These are phyloP conservation scores for Euptelea pleiosperma DNA, from an alignment of 164 flowering plant genomes.

Conservation along the genomic window DNA sequence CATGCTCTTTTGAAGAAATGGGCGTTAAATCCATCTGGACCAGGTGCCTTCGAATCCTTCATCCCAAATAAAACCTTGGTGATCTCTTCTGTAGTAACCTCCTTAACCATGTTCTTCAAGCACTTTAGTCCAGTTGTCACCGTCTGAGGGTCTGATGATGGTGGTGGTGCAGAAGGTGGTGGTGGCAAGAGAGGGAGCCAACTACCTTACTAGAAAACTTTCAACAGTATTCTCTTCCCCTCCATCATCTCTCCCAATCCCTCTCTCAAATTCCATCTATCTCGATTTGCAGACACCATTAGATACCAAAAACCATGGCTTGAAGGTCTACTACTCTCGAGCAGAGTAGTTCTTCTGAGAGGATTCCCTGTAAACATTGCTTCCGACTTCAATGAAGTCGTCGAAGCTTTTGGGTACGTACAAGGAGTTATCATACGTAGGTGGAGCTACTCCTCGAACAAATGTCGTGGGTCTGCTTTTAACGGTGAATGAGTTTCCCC, in stretches of 20 bases:
- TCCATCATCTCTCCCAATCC: conserved; percentile 37
- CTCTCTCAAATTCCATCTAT: background rate
- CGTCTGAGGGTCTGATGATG: no score
- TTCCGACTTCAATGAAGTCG: conserved; percentile 76
- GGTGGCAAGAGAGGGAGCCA: no score
- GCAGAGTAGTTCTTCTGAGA: conserved; percentile 74
- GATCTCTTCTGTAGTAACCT: no score
- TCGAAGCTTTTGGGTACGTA: conserved; percentile 84
- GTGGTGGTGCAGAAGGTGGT: no score
- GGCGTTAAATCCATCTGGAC: no score
- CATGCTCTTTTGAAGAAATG: no score
- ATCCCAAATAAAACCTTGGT: no score
- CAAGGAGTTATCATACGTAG: conserved; percentile 83
- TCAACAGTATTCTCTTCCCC: conserved; percentile 34
- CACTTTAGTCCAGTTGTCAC: no score
- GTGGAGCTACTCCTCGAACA: conserved; percentile 81
- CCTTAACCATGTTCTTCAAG: no score
- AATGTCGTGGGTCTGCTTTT: conserved; percentile 80
- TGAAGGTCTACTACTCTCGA: conserved; percentile 39
- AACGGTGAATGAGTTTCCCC: conserved; percentile 88
- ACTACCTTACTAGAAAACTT: conserved; percentile 24
- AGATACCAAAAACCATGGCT: conserved; percentile 45
- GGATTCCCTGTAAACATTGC: conserved; percentile 63
- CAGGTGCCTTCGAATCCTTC: no score
- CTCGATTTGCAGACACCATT: conserved; percentile 26